Conservation (phyloP, 139 green algal species). For the Picochlorum sp. region DNA sequence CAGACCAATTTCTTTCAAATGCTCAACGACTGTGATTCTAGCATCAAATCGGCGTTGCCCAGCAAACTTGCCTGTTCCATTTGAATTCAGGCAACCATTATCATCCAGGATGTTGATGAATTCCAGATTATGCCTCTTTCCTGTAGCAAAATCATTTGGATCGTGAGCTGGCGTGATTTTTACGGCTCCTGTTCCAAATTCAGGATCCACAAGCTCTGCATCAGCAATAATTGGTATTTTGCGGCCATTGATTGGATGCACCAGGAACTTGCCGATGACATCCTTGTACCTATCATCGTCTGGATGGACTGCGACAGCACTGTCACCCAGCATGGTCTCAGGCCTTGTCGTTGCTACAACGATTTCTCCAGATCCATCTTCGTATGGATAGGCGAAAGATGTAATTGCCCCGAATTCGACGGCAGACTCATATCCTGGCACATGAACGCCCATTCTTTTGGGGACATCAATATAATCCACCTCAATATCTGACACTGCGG, state of each 20-base stretch:
- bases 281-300: conserved; percentile 79
- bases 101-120: conserved; percentile 96
- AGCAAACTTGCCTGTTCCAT: conserved; percentile 67
- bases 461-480: conserved; percentile 93
- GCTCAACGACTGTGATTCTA: conserved; percentile 71
- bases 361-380: conserved; percentile 64
- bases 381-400: conserved; percentile 89
- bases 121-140: conserved; percentile 77
- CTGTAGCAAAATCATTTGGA: conserved; percentile 91
- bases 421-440: conserved; percentile 63
- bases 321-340: conserved; percentile 96
- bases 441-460: conserved; percentile 59
- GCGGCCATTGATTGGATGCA: conserved; percentile 81
- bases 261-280: conserved; percentile 67
- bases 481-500: conserved; percentile 96
- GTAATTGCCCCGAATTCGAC: conserved; percentile 96
- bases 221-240: conserved; percentile 90
- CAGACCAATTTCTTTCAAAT: conserved; percentile 72
- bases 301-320: conserved; percentile 89
- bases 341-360: conserved; percentile 85
- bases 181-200: conserved; percentile 84
- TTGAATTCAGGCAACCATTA: conserved; percentile 72
- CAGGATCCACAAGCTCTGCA: conserved; percentile 89
- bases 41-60: conserved; percentile 85
- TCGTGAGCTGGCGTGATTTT: conserved; percentile 98